Percentiles rank a stretch among this genome's conserved stretches.
Conservation (phyloP, 2,329 filamentous ascomycete species). For the Neopestalotiopsis rosae region DNA sequence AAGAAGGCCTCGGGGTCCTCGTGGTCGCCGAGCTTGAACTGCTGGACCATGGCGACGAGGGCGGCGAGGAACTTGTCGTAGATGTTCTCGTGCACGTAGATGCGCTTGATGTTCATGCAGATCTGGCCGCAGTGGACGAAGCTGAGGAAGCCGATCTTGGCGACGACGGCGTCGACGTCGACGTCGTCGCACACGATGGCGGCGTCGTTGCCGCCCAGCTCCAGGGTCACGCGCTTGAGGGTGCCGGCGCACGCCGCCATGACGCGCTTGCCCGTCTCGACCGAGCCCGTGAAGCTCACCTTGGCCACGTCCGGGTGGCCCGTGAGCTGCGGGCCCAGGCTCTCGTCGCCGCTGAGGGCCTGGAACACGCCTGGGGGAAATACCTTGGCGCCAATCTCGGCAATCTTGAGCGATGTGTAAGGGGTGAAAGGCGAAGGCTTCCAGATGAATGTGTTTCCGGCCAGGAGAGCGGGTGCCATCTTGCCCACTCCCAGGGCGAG, state of each 20-base stretch:
- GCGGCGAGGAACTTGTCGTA: slow-evolving; percentile 58
- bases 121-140: slow-evolving; percentile 62
- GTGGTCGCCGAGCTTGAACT: slow-evolving; percentile 45
- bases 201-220: slow-evolving; percentile 61
- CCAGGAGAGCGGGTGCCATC: not conserved
- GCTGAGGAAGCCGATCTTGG: slow-evolving; percentile 49
- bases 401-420: slow-evolving; percentile 56
- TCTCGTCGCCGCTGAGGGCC: slow-evolving; percentile 58
- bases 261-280: slow-evolving; percentile 53
- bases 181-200: slow-evolving; percentile 59
- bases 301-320: slow-evolving; percentile 60
- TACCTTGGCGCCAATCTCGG: slow-evolving; percentile 52
- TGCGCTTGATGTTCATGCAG: slow-evolving; percentile 61
- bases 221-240: slow-evolving; percentile 59
- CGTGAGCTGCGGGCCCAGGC: slow-evolving; percentile 58
- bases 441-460: slow-evolving; percentile 8
- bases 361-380: slow-evolving; percentile 64
- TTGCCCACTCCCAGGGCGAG: not conserved
- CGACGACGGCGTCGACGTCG: slow-evolving; percentile 50
- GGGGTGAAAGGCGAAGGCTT: slow-evolving; percentile 65
- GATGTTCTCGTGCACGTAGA: slow-evolving; percentile 66
- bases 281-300: slow-evolving; percentile 64
- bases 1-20: slow-evolving; percentile 39
- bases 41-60: slow-evolving; percentile 49
- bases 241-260: slow-evolving; percentile 55